Base-by-base conservation (phyloP, 2,329 filamentous ascomycete genomes). In the Ophiosphaerella narmari region DNA sequence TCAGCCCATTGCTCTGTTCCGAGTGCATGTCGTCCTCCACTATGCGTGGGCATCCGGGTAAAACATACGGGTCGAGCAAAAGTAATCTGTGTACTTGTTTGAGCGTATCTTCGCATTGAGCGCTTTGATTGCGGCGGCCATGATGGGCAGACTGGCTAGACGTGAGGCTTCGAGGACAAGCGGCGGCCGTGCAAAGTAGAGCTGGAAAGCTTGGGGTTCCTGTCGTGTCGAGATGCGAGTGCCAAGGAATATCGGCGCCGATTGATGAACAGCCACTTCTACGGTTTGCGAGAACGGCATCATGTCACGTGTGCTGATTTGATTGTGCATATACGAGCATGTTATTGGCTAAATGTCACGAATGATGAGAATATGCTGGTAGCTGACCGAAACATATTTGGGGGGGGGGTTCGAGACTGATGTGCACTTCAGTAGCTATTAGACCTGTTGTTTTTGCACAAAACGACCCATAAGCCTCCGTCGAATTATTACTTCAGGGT, bases 121-220 rank as follows among this genome's bases (percentile, higher is more conserved):
- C 34, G 78, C 78, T 74, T 79, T 80, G 67, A 80, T 74, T 64
- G 77, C 78, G 62, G 78, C 78, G 54, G 78, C 78, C 77, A 84
- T 83, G 39, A 54, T 62, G 60, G 51, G 46, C 40, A 46, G 42
- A 39, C 48, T 41, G 47, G 39, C 26, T 52, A 21, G 33, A 26
- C 49, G 49, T 26, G 48, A 41, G 47, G 46, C 39, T 44, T 46
- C 43, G 39, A 37, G 45, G 29, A 40, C 38, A 50, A 39, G 36
- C n/a, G 35, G 35, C n/a, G 43, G 32, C 39, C 39, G 45, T 48
- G 45, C 14, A n/a, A 32, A 6, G 11, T 6, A 29, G 26, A 33
- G 35, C 34, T 33, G 13, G 44, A 9, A 34, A 52, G 52, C 39
- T 53, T 39, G 49, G 13, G 46, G 43, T 51, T 53, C 12, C 18